These are phyloP conservation scores for Triticum urartu DNA, from an alignment of 176 grass and related monocot genomes.

Conservation along the genomic window DNA sequence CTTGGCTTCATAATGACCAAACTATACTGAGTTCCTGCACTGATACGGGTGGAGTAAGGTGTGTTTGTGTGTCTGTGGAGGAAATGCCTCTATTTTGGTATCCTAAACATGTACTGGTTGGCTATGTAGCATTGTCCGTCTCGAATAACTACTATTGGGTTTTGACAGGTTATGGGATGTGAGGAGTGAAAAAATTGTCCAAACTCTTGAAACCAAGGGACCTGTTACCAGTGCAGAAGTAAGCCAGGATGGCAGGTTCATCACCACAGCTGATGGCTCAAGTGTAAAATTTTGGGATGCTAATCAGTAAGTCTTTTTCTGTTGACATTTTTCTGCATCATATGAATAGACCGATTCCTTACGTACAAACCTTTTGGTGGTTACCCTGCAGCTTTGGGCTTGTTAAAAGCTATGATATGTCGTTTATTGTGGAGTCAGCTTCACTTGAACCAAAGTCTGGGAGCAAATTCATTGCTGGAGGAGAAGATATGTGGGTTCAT, in stretches of 20 bases:
- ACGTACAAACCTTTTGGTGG: not conserved
- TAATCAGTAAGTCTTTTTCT: slow-evolving; percentile 52
- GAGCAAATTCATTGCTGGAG: slow-evolving; percentile 75
- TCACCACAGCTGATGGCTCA: slow-evolving; percentile 83
- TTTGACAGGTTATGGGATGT: slow-evolving; percentile 78
- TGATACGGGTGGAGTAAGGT: slow-evolving; percentile 92
- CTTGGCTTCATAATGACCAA: slow-evolving; percentile 93
- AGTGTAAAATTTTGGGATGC: slow-evolving; percentile 93
- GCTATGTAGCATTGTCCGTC: not conserved
- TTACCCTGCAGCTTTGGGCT: slow-evolving; percentile 66
- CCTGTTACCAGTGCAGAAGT: slow-evolving; percentile 88
- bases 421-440: slow-evolving; percentile 77
- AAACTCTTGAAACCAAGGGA: slow-evolving; percentile 88
- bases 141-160: slow-evolving; percentile 9
- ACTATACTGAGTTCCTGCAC: slow-evolving; percentile 88
- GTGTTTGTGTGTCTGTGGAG: not conserved
- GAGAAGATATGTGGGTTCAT: slow-evolving; percentile 94
- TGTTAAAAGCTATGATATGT: slow-evolving; percentile 93
- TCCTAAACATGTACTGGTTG: not conserved
- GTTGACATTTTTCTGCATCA: not conserved
- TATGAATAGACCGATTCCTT: not conserved
- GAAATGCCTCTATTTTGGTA: not conserved
- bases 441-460: slow-evolving; percentile 80
- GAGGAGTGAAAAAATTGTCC: slow-evolving; percentile 76
- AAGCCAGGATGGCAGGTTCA: slow-evolving; percentile 83